Conservation (phyloP, 805 yeast species). For the Nakazawaea sp. region DNA sequence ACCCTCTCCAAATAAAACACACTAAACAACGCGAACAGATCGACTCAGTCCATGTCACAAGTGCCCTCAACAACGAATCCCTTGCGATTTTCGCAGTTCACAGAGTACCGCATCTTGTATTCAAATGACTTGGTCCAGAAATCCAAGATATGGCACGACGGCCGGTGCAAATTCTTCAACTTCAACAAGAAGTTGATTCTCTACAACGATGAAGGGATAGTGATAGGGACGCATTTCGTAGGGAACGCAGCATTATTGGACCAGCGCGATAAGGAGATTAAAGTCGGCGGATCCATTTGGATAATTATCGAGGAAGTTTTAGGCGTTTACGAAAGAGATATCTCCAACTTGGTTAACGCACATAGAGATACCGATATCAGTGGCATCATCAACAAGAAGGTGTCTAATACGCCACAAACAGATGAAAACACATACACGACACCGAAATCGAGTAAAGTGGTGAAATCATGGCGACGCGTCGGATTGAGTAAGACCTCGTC, state of each 20-base stretch:
- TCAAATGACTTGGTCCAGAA: slow-evolving; percentile 38
- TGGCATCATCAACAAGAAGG: not conserved
- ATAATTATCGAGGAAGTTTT: slow-evolving; percentile 24
- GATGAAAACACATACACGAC: not conserved
- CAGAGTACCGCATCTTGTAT: slow-evolving; percentile 40
- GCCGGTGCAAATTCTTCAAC: slow-evolving; percentile 35
- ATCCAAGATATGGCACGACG: slow-evolving; percentile 47
- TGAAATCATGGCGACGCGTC: not conserved
- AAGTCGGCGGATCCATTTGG: slow-evolving; percentile 19
- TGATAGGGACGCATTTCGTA: slow-evolving; percentile 23
- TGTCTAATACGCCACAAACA: too few species aligned
- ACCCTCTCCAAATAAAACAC: too few species aligned
- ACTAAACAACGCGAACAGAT: too few species aligned
- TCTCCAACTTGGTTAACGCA: slow-evolving; percentile 15
- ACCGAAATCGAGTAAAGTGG: not conserved
- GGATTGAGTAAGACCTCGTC: slow-evolving; percentile 4
- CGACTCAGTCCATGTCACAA: too few species aligned
- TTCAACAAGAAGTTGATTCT: slow-evolving; percentile 42
- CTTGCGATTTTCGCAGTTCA: slow-evolving; percentile 30
- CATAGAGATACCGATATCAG: not conserved
- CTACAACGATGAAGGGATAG: slow-evolving; percentile 23
- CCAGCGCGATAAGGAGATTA: slow-evolving; percentile 16
- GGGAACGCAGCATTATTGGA: slow-evolving; percentile 17
- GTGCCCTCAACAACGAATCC: too few species aligned
- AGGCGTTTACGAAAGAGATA: slow-evolving; percentile 31